These are phyloP conservation scores for Backusella westeae DNA, from an alignment of 192 early-diverging fungal genomes.

Conservation along the genomic window DNA sequence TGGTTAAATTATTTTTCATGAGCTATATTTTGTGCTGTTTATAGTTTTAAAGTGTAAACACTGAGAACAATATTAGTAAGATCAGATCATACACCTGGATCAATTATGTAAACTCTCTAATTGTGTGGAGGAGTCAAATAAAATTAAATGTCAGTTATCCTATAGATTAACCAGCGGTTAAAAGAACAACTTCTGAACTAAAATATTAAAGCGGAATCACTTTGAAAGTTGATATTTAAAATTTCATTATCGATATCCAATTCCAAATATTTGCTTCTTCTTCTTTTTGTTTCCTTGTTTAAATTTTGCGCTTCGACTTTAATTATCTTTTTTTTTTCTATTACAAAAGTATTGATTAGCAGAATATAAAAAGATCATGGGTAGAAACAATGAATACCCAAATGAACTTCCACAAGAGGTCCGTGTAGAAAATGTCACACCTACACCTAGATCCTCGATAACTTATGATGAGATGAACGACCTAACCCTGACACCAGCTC, in stretches of 20 bases:
- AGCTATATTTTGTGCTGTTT: background rate
- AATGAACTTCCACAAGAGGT: background rate
- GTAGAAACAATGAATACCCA: background rate
- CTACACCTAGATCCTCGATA: slow-evolving; percentile 2
- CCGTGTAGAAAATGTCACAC: background rate
- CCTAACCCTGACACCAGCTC: background rate
- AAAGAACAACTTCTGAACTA: slow-evolving; percentile 1
- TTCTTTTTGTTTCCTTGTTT: background rate
- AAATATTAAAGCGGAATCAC: background rate
- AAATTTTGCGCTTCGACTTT: background rate
- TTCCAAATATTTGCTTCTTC: background rate
- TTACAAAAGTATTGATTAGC: background rate
- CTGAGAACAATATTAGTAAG: slow-evolving; percentile 5
- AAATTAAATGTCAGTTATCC: slow-evolving; percentile 2
- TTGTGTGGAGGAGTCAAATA: background rate
- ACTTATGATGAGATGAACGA: slow-evolving; percentile 2
- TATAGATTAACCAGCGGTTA: background rate
- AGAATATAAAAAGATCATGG: background rate
- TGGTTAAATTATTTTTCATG: background rate
- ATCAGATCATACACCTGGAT: background rate
- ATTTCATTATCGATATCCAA: background rate
- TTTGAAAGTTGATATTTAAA: slow-evolving; percentile 1
- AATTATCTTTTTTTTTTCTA: background rate
- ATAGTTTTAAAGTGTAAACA: background rate
- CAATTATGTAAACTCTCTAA: background rate